These are phyloP conservation scores for Chaetomiaceae sp. DNA, from an alignment of 2,329 filamentous ascomycete species.

Conservation along the genomic window DNA sequence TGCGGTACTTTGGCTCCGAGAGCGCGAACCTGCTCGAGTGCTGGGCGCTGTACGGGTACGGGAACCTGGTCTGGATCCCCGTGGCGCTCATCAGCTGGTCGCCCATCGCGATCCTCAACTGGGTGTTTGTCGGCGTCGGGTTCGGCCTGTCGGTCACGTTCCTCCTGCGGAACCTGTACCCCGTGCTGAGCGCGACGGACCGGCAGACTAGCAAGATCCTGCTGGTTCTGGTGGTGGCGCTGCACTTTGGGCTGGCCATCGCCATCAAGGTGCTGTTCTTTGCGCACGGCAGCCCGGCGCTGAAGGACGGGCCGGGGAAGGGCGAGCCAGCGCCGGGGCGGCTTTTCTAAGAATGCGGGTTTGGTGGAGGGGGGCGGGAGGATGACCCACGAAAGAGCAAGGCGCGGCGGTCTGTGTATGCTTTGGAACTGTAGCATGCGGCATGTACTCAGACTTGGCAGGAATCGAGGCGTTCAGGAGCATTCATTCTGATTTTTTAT, in stretches of 20 bases:
- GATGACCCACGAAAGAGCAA: neutral
- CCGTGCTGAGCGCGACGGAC: slow-evolving; percentile 88
- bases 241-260: slow-evolving; percentile 86
- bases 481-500: too few species aligned
- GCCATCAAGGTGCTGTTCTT: slow-evolving; percentile 98
- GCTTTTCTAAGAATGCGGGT: slow-evolving; percentile 5
- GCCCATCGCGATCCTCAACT: slow-evolving; percentile 80
- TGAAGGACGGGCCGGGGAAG: slow-evolving; percentile 14
- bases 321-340: neutral
- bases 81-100: slow-evolving; percentile 91
- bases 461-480: too few species aligned
- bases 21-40: slow-evolving; percentile 91
- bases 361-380: neutral
- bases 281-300: slow-evolving; percentile 63
- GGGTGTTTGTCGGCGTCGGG: slow-evolving; percentile 83
- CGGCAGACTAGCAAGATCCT: slow-evolving; percentile 85
- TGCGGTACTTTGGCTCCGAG: slow-evolving; percentile 95
- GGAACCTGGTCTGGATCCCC: slow-evolving; percentile 94
- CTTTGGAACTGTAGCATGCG: neutral
- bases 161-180: slow-evolving; percentile 80
- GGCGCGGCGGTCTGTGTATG: neutral
- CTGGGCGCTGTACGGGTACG: slow-evolving; percentile 92
- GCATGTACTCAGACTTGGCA: neutral
- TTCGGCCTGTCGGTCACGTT: slow-evolving; percentile 80
- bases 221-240: slow-evolving; percentile 72